Conservation (phyloP, 2,329 filamentous ascomycete genomes). For the Fusarium sp. region DNA sequence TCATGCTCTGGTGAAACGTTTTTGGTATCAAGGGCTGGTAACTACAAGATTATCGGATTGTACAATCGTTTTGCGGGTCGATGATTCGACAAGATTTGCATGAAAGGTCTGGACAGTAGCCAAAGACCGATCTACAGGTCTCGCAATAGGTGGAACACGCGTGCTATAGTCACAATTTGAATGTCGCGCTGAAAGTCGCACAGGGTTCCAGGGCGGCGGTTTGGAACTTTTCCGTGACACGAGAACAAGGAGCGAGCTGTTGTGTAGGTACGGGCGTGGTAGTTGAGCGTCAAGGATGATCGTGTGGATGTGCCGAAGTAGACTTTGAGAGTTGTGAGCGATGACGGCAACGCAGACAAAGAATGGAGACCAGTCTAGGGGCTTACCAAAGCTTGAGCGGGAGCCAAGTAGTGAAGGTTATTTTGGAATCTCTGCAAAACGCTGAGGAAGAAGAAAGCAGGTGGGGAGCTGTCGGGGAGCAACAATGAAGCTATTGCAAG, state of each 20-base stretch:
- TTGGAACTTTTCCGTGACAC: slow-evolving; percentile 41
- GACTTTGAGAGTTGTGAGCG: slow-evolving; percentile 40
- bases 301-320: slow-evolving; percentile 34
- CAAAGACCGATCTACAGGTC: slow-evolving; percentile 18
- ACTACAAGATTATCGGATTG: slow-evolving; percentile 14
- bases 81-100: slow-evolving; percentile 2
- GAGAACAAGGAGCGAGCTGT: slow-evolving; percentile 34
- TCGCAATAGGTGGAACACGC: slow-evolving; percentile 21
- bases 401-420: slow-evolving; percentile 33
- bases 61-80: slow-evolving; percentile 18
- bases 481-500: slow-evolving; percentile 35
- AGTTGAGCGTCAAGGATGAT: slow-evolving; percentile 40
- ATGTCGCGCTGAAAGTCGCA: slow-evolving; percentile 41
- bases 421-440: slow-evolving; percentile 20
- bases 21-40: slow-evolving; percentile 26
- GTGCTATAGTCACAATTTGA: slow-evolving; percentile 29
- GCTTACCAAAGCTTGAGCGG: slow-evolving; percentile 44
- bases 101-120: slow-evolving; percentile 16
- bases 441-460: slow-evolving; percentile 29
- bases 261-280: slow-evolving; percentile 36
- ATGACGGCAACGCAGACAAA: slow-evolving; percentile 44
- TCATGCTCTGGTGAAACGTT: slow-evolving; percentile 43
- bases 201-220: slow-evolving; percentile 38
- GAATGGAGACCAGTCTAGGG: slow-evolving; percentile 40
- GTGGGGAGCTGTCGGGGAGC: slow-evolving; percentile 30